Evolutionary conservation across 495 filamentous ascomycete species (phyloP).

Genomic region (Hypomontagnella submonticulosa): DNA sequence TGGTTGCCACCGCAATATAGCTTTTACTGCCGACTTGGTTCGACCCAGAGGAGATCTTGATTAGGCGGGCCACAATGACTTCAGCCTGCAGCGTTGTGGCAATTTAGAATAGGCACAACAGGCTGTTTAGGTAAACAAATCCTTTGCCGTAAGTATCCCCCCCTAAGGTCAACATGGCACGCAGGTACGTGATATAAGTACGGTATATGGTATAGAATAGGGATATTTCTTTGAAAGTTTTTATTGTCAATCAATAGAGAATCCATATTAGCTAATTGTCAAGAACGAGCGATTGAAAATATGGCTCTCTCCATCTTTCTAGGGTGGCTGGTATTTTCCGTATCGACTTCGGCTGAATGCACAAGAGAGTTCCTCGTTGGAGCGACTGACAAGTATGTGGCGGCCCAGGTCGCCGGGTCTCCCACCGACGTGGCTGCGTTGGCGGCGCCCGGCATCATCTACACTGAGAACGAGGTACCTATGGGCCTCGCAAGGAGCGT

Average conservation of each 20-base stretch:
- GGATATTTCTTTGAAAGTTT: not conserved
- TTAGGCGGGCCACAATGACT: constrained; percentile 4
- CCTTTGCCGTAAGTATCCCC: not conserved
- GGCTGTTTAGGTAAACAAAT: constrained; percentile 22
- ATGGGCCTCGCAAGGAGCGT: constrained; percentile 47
- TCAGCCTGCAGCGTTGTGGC: constrained; percentile 19
- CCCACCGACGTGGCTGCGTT: constrained; percentile 30
- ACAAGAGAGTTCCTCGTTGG: constrained; percentile 47
- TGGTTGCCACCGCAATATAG: constrained; percentile 2
- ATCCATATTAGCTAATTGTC: not conserved
- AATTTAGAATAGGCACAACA: constrained; percentile 20
- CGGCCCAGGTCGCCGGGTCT: constrained; percentile 46
- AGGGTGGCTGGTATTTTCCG: constrained; percentile 30
- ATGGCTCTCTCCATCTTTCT: constrained; percentile 19
- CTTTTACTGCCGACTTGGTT: constrained; percentile 2
- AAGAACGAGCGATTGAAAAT: not conserved
- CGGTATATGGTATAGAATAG: constrained; percentile 5
- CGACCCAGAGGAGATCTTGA: not conserved
- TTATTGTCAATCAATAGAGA: not conserved
- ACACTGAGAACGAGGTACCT: constrained; percentile 53
- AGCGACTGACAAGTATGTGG: constrained; percentile 46
- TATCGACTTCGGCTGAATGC: constrained; percentile 42
- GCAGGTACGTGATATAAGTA: not conserved
- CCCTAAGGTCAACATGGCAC: not conserved
- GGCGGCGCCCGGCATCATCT: constrained; percentile 46